phyloP scores from a whole-genome alignment of 768 basidiomycete species.

The Cystobasidiopsis lactophilus region DNA sequence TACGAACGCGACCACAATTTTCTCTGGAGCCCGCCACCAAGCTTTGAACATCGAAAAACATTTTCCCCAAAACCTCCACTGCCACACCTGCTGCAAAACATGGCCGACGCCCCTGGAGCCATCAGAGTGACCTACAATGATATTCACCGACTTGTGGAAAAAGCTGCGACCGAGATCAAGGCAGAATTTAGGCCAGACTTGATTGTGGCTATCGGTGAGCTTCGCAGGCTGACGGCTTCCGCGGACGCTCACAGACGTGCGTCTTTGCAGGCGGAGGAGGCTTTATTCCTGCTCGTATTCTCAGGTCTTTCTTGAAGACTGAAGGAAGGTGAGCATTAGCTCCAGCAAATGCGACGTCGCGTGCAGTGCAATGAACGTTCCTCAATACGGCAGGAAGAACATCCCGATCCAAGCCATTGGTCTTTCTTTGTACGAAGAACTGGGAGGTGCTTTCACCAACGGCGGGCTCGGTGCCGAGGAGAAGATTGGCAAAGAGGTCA shows the following conservation, averaged over 20 bases:
- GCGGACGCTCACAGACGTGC: neutral
- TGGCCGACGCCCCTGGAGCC: too few relatives aligned
- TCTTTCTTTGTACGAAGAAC: slow-evolving; percentile 76
- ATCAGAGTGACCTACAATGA: neutral
- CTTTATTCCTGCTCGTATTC: slow-evolving; percentile 83
- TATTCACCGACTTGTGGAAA: neutral
- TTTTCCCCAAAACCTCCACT: too few relatives aligned
- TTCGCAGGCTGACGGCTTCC: neutral
- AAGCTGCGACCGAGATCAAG: slow-evolving; percentile 36
- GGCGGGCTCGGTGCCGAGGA: slow-evolving; percentile 13
- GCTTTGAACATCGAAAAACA: too few relatives aligned
- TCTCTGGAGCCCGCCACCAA: too few relatives aligned
- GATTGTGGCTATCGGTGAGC: slow-evolving; percentile 50
- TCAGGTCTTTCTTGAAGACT: slow-evolving; percentile 65
- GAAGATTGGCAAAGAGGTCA: slow-evolving; percentile 44
- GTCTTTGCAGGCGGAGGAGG: slow-evolving; percentile 33
- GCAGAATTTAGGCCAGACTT: slow-evolving; percentile 59
- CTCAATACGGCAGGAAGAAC: slow-evolving; percentile 10
- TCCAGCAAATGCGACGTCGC: neutral
- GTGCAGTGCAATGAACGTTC: too few relatives aligned
- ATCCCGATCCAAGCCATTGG: slow-evolving; percentile 90
- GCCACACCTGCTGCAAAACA: too few relatives aligned
- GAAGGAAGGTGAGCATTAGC: slow-evolving; percentile 29
- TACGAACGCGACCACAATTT: too few relatives aligned
- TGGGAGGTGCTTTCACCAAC: slow-evolving; percentile 23